phyloP scores from a whole-genome alignment of 768 basidiomycete genomes.

The Xerocomellus amylosporus region DNA sequence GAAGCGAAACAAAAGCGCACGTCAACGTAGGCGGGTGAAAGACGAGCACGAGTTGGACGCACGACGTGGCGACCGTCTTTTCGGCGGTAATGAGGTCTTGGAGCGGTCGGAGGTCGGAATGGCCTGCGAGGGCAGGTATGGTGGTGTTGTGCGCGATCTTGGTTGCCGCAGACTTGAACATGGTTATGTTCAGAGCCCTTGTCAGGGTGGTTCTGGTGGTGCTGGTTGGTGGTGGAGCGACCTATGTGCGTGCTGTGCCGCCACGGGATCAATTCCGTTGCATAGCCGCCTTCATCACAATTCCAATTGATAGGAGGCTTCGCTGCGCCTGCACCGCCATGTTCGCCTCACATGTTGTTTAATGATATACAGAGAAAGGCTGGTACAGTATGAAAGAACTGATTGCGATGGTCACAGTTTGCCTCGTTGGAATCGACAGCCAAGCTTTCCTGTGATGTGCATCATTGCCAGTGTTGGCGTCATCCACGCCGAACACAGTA shows the following conservation, averaged over 20 bases:
- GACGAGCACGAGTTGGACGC: slow-evolving; percentile 26
- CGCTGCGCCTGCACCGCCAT: no score
- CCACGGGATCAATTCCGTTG: background rate
- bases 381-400: no score
- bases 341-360: no score
- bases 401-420: no score
- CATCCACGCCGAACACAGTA: no score
- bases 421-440: no score
- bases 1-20: background rate
- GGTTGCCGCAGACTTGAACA: slow-evolving; percentile 77
- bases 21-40: background rate
- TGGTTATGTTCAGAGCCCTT: slow-evolving; percentile 28
- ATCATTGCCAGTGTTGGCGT: no score
- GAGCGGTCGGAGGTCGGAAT: slow-evolving; percentile 74
- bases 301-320: no score
- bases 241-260: slow-evolving; percentile 2
- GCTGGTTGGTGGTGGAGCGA: slow-evolving; percentile 7
- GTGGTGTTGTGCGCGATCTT: slow-evolving; percentile 90
- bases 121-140: slow-evolving; percentile 64
- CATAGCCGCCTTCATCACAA: background rate
- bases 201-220: background rate
- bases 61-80: slow-evolving; percentile 78
- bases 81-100: slow-evolving; percentile 90
- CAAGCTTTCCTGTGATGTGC: no score
- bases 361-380: no score